Conservation (phyloP, 768 basidiomycete species). For the Kwoniella europaea region DNA sequence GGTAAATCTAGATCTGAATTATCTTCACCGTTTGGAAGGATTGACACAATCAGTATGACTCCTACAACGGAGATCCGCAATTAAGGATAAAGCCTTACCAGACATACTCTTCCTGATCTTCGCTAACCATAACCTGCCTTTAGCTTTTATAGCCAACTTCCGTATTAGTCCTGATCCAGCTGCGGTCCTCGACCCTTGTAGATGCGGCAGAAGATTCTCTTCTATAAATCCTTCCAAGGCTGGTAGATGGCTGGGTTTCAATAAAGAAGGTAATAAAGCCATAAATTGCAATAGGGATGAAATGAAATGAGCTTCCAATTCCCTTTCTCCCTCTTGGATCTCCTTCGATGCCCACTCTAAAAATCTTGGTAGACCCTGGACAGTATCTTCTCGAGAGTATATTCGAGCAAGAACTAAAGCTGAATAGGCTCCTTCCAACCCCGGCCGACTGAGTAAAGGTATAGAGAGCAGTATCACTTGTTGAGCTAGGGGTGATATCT, state of each 20-base stretch:
- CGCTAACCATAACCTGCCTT: conserved; percentile 55
- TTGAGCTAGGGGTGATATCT: conserved; percentile 66
- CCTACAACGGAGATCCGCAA: too few species aligned
- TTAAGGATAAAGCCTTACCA: background rate
- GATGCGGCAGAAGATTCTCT: conserved; percentile 61
- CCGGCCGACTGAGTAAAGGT: conserved; percentile 57
- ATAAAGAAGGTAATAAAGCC: conserved; percentile 33
- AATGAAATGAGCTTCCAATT: conserved; percentile 48
- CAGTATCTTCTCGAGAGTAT: conserved; percentile 71
- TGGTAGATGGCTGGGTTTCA: conserved; percentile 67
- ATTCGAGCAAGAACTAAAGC: conserved; percentile 78
- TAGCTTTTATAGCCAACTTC: conserved; percentile 54
- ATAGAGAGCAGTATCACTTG: conserved; percentile 37
- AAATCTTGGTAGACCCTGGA: conserved; percentile 34
- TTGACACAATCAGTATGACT: background rate
- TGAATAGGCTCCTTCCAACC: conserved; percentile 83
- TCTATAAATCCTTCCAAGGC: conserved; percentile 65
- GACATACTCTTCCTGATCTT: conserved; percentile 26
- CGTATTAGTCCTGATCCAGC: conserved; percentile 43
- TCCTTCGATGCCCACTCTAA: conserved; percentile 37
- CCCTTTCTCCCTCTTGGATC: conserved; percentile 31
- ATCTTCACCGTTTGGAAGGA: conserved; percentile 31
- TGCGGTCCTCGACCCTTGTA: conserved; percentile 38
- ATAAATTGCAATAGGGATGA: conserved; percentile 42
- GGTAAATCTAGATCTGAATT: conserved; percentile 65